Evolutionary conservation across 1,139 yeast genomes (phyloP).

Genomic region (Zygoascus sp.): DNA sequence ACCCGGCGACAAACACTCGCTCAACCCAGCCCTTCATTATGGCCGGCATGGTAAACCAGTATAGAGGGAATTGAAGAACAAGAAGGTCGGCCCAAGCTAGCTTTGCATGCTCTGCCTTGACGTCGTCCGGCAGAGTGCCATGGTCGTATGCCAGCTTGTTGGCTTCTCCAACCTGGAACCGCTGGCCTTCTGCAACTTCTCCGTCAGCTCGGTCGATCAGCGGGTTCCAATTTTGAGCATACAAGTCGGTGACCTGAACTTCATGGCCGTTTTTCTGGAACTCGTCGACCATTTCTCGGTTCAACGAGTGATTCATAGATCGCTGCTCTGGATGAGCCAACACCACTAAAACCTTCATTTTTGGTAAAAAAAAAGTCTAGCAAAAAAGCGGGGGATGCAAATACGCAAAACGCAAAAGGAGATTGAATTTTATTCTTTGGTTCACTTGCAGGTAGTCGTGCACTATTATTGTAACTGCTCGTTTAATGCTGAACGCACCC

Average conservation of each 20-base stretch:
- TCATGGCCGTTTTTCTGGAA: slow-evolving; percentile 9
- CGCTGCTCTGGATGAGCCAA: slow-evolving; percentile 11
- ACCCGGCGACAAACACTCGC: slow-evolving; percentile 8
- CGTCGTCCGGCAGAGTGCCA: slow-evolving; percentile 4
- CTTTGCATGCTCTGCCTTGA: slow-evolving; percentile 9
- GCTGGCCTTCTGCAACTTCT: not conserved
- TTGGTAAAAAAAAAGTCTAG: too few species aligned
- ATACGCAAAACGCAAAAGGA: too few species aligned
- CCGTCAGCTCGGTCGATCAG: slow-evolving; percentile 1
- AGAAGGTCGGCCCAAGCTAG: slow-evolving; percentile 11
- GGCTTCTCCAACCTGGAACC: not conserved
- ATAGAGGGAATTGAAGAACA: slow-evolving; percentile 11
- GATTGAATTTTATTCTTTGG: too few species aligned
- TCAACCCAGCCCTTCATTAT: slow-evolving; percentile 14
- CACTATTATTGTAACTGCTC: too few species aligned
- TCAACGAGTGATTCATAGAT: slow-evolving; percentile 6
- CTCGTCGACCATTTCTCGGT: not conserved
- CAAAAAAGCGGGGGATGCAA: too few species aligned
- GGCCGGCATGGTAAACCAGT: slow-evolving; percentile 11
- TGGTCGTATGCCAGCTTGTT: slow-evolving; percentile 1
- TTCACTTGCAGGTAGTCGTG: too few species aligned
- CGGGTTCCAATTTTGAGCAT: slow-evolving; percentile 6
- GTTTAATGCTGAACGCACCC: too few species aligned
- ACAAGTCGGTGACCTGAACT: slow-evolving; percentile 10
- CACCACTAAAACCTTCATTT: slow-evolving; percentile 10